Evolutionary conservation across 495 filamentous ascomycete species (phyloP), one percentile per base, ranked within the genome.

Genomic region (Staphylotrichum tortipilum): DNA sequence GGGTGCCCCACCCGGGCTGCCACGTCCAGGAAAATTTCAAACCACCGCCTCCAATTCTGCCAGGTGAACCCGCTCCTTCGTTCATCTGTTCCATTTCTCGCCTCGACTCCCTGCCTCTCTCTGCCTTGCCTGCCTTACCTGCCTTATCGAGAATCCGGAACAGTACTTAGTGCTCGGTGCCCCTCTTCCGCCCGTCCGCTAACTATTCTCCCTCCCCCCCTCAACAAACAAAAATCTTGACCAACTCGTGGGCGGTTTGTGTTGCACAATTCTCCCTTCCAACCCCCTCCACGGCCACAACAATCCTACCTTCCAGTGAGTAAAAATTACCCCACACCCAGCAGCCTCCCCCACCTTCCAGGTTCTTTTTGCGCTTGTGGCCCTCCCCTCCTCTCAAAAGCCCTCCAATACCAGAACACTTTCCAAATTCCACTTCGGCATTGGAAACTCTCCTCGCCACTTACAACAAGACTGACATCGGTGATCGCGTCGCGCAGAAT

Each of bases 21-120:
- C 48, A 56, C 53, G 39, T 49, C 47, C 45, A 54, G 60, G n/a
- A 65, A 63, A 65, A 65, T 55, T 63, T 65, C 58, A 63, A 63
- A 63, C 40, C 49, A 45, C 58, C 43, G 50, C 44, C 47, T 51
- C 54, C 54, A 45, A 52, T 60, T 62, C 44, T 49, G 41, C 52
- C 56, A 56, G 49, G 23, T 29, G 30, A 50, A 30, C 46, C 43
- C 39, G 49, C 44, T 47, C 49, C 42, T 55, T 51, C 53, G 31
- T 41, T 41, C 51, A 18, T 40, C 24, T 40, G 40, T 46, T 49
- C 34, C 21, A 39, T 22, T 17, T 30, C 38, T 44, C 47, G 39
- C 42, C 50, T 42, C 29, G n/a, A n/a, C n/a, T n/a, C n/a, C n/a
- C n/a, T n/a, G n/a, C n/a, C n/a, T n/a, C n/a, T n/a, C n/a, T n/a